Base-by-base conservation (phyloP, 352 stramenopile species). In the Achlya hypogyna region DNA sequence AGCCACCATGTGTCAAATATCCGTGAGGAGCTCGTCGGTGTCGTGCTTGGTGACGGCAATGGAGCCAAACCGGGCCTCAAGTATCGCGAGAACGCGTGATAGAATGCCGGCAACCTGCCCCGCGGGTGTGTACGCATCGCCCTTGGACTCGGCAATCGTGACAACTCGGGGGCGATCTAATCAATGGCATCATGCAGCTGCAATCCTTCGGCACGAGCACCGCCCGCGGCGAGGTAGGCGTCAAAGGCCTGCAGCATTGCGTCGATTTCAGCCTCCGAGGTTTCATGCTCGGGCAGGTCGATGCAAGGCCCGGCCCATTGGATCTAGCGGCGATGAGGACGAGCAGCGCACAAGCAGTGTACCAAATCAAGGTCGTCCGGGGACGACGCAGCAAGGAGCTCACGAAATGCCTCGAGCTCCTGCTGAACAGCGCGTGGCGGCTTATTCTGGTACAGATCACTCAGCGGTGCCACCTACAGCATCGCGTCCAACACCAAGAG, bases 61-160 rank as follows among this genome's bases (percentile, higher is more conserved):
- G 8, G 71, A 10, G 0, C 75, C 73, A 72, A 74, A 81, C 8
- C 74, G 54, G 51, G 71, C 35, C 28, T 70, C 52, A 0, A 96
- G 73, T 52, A 87, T 80, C 5, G 42, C 45, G 25, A 96, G 65
- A 10, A 89, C 75, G 25, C 60, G 65, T 12, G 68, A 31, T 0
- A 85, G 69, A 9, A 93, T 77, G 16, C 70, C 42, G 27, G 84
- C 72, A 0, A 86, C 52, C 53, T 93, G 84, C 43, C 87, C 70
- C 0, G 77, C 74, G 5, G 86, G 87, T 25, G 91, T 74, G 65
- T 82, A 96, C 29, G 82, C 63, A 49, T 96, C 87, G 2, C 74
- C 74, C 1, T 77, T 84, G 5, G 87, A 96, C 56, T 87, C 92
- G 5, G 87, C 86, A 23, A 96, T 83, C 5, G 86, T 93, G 49